Evolutionary conservation across 179 eudicot species (phyloP), one percentile per base, ranked within the genome.

Genomic region (Spinacia oleracea): DNA sequence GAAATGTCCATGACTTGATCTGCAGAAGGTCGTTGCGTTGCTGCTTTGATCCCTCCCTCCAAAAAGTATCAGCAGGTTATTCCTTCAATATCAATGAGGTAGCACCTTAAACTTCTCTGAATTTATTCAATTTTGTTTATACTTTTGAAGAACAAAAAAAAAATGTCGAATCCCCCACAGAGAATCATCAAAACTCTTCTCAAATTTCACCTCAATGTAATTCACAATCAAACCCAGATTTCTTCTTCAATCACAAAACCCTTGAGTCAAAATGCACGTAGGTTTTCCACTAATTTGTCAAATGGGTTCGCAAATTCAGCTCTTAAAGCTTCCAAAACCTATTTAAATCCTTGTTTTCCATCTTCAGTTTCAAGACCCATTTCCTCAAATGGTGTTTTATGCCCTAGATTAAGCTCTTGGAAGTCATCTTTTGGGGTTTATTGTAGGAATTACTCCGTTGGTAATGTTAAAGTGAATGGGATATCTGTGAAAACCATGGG

Each of bases 111-210:
- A 23, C 40, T 23, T n/a, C 43, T 46, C 42, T 31, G 6, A 5
- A 18, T 43, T 9, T 27, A 21, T 71, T 51, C 70, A 40, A 51
- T 60, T 46, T 72, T 48, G 9, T 11, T 78, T 59, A 15, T 59
- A 59, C 29, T 25, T 60, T 60, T 70, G 7, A 29, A 40, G 29
- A 5, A 29, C 7, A 29, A 31, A 50, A 59, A 58, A 25, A 74
- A 78, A 85, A 87, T 87, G 89, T 85, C 89, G 79, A 85, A 83
- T 70, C 77, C 86, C 58, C 68, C 76, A 38, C 78, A 80, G 72
- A 78, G 78, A 58, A 79, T 84, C 80, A 77, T 84, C 81, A 74
- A 58, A 51, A 79, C 76, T 42, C 82, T 86, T 38, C 79, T 86
- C 32, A 82, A 64, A 80, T 72, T 84, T 15, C 85, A 82, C 55